phyloP scores from a whole-genome alignment of 495 filamentous ascomycete species.

The Trichodelitschia bisporula region DNA sequence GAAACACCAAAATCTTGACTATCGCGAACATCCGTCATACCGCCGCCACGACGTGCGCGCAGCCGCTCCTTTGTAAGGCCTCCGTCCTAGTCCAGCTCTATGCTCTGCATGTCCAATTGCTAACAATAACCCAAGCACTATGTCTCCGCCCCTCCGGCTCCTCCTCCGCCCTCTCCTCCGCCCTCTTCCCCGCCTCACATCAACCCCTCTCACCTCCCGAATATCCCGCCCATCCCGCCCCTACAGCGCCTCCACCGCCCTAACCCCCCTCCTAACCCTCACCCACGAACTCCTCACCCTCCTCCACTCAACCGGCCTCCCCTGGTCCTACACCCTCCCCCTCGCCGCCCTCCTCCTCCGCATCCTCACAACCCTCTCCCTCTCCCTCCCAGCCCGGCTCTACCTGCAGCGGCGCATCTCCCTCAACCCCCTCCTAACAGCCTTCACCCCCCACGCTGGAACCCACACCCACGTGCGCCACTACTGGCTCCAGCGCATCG shows the following conservation, averaged over 20 bases:
- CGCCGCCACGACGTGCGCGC: too few relatives aligned
- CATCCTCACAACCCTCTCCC: conserved; percentile 30
- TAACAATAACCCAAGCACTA: not conserved
- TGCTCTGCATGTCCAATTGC: too few relatives aligned
- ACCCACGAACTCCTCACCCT: conserved; percentile 31
- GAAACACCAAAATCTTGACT: too few relatives aligned
- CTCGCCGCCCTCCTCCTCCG: conserved; percentile 40
- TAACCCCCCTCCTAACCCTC: conserved; percentile 23
- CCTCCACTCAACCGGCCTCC: conserved; percentile 33
- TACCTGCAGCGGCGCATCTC: conserved; percentile 18
- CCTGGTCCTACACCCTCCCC: conserved; percentile 51
- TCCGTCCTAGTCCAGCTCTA: too few relatives aligned
- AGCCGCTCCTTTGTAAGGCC: too few relatives aligned
- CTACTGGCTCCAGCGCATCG: not conserved
- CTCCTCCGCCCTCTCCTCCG: conserved; percentile 2
- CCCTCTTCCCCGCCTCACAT: conserved; percentile 6
- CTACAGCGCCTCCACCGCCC: conserved; percentile 18
- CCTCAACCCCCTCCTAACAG: conserved; percentile 25
- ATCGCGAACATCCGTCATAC: too few relatives aligned
- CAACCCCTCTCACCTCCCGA: conserved; percentile 13
- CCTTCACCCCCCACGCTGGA: conserved; percentile 9
- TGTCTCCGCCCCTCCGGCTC: not conserved
- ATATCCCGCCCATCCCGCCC: conserved; percentile 11
- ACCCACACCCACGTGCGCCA: not conserved
- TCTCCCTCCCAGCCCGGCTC: conserved; percentile 26